Conservation (phyloP, 225 moss, liverwort and hornwort species). For the Pseudoscleropodium purum region DNA sequence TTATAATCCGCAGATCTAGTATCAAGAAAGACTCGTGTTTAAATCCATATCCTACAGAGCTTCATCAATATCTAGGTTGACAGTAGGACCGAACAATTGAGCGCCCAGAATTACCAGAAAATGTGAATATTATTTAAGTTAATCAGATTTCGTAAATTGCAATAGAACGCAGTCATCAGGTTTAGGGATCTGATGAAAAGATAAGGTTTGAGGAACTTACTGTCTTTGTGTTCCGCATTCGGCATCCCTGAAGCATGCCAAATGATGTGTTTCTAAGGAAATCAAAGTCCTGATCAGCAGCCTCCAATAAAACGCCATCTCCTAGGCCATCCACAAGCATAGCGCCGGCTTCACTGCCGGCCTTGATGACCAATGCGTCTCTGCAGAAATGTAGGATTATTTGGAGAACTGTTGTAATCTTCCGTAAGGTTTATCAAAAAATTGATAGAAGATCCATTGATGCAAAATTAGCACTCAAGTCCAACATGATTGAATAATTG, state of each 20-base stretch:
- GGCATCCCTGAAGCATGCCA: constrained; percentile 96
- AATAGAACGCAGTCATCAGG: background rate
- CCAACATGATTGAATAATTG: background rate
- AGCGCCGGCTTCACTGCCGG: constrained; percentile 95
- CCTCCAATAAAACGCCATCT: constrained; percentile 88
- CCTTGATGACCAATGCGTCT: constrained; percentile 93
- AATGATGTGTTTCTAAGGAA: constrained; percentile 81
- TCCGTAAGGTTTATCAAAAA: background rate
- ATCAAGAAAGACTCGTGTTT: background rate
- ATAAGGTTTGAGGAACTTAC: constrained; percentile 8
- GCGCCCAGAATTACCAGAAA: background rate
- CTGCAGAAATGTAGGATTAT: constrained; percentile 23
- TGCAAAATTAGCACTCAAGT: background rate
- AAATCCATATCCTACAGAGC: background rate
- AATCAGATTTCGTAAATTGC: background rate
- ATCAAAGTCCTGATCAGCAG: constrained; percentile 66
- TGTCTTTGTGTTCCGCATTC: constrained; percentile 98
- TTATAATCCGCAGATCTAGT: background rate
- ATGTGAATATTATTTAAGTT: background rate
- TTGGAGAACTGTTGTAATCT: background rate
- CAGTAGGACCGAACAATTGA: background rate
- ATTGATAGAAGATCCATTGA: background rate
- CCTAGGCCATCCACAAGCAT: constrained; percentile 96
- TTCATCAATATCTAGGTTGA: background rate
- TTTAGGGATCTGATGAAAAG: background rate